Percentiles rank a stretch among this genome's conserved stretches.
These are phyloP conservation scores for Aspergillus sclerotiicarbonarius DNA, from an alignment of 495 filamentous ascomycete genomes.

Conservation along the genomic window DNA sequence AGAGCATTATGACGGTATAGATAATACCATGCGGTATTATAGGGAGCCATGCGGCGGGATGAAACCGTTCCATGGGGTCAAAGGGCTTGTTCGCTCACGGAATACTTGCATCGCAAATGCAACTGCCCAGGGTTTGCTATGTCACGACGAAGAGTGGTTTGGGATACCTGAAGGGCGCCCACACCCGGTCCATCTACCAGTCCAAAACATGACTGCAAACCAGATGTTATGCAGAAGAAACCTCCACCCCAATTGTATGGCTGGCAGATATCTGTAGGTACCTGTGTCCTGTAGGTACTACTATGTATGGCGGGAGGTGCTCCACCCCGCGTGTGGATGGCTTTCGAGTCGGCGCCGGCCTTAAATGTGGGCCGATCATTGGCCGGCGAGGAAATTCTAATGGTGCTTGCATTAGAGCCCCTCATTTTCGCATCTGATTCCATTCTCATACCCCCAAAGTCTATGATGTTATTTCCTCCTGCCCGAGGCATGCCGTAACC, in stretches of 20 bases:
- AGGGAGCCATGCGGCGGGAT: background rate
- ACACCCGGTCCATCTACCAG: too few relatives aligned
- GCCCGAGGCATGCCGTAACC: background rate
- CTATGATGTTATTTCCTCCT: background rate
- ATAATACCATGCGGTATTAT: background rate
- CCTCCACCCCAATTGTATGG: too few relatives aligned
- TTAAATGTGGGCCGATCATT: background rate
- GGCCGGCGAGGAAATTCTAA: background rate
- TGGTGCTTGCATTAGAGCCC: conserved; percentile 1
- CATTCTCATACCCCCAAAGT: background rate
- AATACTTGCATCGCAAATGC: background rate
- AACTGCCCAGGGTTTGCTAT: background rate
- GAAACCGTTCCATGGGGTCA: background rate
- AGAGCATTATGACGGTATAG: background rate
- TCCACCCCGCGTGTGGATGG: background rate
- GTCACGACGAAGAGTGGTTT: background rate
- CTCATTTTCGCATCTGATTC: conserved; percentile 2
- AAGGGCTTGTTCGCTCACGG: background rate
- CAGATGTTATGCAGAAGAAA: too few relatives aligned
- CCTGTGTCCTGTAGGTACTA: too few relatives aligned
- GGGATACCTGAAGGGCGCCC: too few relatives aligned
- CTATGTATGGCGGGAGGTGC: background rate
- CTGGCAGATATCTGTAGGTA: too few relatives aligned
- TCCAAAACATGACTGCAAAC: too few relatives aligned
- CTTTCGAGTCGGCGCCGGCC: background rate